These are phyloP conservation scores for Aspergillus sp. DNA, from an alignment of 2,329 filamentous ascomycete genomes.

Conservation along the genomic window DNA sequence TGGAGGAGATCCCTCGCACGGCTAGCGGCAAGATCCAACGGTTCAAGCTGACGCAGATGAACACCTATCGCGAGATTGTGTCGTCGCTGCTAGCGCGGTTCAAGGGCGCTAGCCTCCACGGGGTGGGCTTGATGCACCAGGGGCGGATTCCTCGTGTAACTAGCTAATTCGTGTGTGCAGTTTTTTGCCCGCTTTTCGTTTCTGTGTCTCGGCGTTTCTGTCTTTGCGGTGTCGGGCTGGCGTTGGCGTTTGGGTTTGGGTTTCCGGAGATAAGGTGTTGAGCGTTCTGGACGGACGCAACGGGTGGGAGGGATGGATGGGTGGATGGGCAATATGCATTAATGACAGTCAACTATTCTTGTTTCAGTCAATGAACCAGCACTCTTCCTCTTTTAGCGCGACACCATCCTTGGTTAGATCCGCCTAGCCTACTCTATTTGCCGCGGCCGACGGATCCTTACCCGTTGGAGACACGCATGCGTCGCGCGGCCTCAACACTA, in stretches of 20 bases:
- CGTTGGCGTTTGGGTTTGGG: not conserved
- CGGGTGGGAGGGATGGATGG: no score
- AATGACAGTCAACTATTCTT: not conserved
- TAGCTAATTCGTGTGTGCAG: constrained; percentile 1
- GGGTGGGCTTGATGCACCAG: constrained; percentile 21
- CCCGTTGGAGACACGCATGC: not conserved
- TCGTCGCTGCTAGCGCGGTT: constrained; percentile 27
- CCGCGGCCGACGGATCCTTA: not conserved
- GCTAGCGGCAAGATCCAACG: constrained; percentile 51
- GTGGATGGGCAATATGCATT: not conserved
- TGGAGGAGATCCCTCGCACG: constrained; percentile 49
- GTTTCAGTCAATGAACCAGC: not conserved
- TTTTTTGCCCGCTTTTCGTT: constrained; percentile 1
- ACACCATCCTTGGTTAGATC: no score
- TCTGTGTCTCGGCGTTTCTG: not conserved
- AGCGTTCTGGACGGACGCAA: not conserved
- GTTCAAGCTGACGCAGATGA: constrained; percentile 40
- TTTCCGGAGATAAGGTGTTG: not conserved
- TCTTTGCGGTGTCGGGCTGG: not conserved
- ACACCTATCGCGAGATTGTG: constrained; percentile 36
- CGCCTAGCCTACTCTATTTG: not conserved
- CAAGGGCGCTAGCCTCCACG: constrained; percentile 20
- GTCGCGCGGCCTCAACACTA: not conserved
- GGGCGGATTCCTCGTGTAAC: constrained; percentile 19
- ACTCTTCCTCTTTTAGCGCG: not conserved